Evolutionary conservation across 2,329 filamentous ascomycete genomes (phyloP).

Genomic region (Trichoderma afroharzianum): DNA sequence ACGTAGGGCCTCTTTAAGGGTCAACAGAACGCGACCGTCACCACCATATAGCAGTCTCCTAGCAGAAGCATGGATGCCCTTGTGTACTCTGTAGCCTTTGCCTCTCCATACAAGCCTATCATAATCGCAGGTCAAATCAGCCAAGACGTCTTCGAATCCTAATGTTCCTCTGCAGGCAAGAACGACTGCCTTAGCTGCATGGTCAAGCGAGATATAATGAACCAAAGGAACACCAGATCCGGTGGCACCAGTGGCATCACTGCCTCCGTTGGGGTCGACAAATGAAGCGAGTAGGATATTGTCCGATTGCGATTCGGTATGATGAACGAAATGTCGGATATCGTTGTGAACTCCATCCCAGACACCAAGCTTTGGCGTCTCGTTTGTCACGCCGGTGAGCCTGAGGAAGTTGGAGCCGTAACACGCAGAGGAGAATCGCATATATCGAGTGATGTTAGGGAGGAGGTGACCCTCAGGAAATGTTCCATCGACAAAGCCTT

Average conservation of each 20-base stretch:
- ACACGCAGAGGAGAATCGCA: conserved; percentile 63
- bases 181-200: conserved; percentile 67
- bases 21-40: conserved; percentile 63
- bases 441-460: conserved; percentile 60
- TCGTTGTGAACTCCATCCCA: conserved; percentile 54
- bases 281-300: conserved; percentile 67
- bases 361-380: conserved; percentile 41
- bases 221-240: conserved; percentile 66
- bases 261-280: conserved; percentile 64
- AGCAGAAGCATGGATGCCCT: conserved; percentile 70
- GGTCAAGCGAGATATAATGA: conserved; percentile 69
- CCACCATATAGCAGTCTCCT: conserved; percentile 63
- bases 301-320: conserved; percentile 55
- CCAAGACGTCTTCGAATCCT: conserved; percentile 70
- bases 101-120: conserved; percentile 63
- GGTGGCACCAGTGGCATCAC: conserved; percentile 61
- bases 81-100: conserved; percentile 65
- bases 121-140: conserved; percentile 72
- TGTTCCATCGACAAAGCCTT: conserved; percentile 54
- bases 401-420: conserved; percentile 63
- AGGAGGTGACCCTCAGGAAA: conserved; percentile 59
- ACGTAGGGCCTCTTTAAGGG: conserved; percentile 61
- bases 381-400: conserved; percentile 57
- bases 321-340: conserved; percentile 60
- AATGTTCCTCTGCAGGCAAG: conserved; percentile 69